Percentiles rank a stretch among this genome's conserved stretches.
phyloP scores from a whole-genome alignment of 2,329 filamentous ascomycete genomes.

The Alternaria sp. region DNA sequence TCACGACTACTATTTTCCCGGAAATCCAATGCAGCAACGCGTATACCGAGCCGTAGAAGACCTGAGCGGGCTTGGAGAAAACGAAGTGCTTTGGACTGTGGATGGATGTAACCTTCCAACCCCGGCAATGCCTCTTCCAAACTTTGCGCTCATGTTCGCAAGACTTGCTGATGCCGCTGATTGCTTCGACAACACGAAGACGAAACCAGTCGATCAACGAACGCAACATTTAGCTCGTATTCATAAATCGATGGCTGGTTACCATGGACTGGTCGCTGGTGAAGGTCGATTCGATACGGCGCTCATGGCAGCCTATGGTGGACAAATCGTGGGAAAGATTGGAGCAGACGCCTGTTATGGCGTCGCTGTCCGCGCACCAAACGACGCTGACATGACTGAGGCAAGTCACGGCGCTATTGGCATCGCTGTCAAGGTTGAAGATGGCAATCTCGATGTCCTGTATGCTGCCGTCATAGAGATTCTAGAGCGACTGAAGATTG shows the following conservation, averaged over 20 bases:
- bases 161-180: constrained; percentile 3
- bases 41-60: constrained; percentile 51
- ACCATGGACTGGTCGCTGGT: constrained; percentile 58
- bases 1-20: not conserved
- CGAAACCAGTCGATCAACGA: not conserved
- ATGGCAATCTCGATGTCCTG: constrained; percentile 57
- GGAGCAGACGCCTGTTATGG: constrained; percentile 62
- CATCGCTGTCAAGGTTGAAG: constrained; percentile 60
- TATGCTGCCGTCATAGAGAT: constrained; percentile 58
- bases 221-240: not conserved
- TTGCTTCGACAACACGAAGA: not conserved
- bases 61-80: not conserved
- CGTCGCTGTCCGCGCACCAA: constrained; percentile 50
- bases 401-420: constrained; percentile 41
- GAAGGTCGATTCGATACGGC: constrained; percentile 59
- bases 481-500: constrained; percentile 55
- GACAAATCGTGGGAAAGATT: constrained; percentile 57
- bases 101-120: constrained; percentile 3
- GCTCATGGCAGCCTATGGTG: constrained; percentile 54
- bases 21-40: constrained; percentile 39
- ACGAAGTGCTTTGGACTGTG: constrained; percentile 5
- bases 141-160: constrained; percentile 5
- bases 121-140: constrained; percentile 1
- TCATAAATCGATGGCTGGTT: constrained; percentile 48
- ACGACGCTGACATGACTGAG: constrained; percentile 16